These are phyloP conservation scores for Paecilomyces niveus DNA, from an alignment of 2,329 filamentous ascomycete species.

Conservation along the genomic window DNA sequence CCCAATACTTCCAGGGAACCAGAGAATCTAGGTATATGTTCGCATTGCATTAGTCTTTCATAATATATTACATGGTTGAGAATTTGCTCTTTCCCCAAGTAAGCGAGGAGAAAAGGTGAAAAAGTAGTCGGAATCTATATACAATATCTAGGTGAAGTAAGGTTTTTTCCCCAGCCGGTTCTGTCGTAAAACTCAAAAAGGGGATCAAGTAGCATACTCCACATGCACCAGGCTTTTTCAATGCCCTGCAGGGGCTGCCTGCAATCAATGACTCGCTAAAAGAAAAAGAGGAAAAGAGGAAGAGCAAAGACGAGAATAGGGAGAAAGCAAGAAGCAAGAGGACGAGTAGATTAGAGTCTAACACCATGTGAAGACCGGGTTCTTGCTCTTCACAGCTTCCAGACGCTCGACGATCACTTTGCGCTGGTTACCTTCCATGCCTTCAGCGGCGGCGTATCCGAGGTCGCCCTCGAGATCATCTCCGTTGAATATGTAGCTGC, in stretches of 20 bases:
- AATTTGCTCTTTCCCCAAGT: neutral
- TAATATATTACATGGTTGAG: slow-evolving; percentile 1
- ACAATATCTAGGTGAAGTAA: slow-evolving; percentile 12
- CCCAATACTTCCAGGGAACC: neutral
- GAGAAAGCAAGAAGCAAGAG: neutral
- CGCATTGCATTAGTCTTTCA: slow-evolving; percentile 1
- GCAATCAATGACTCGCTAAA: slow-evolving; percentile 20
- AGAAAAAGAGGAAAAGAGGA: slow-evolving; percentile 11
- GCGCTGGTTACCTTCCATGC: slow-evolving; percentile 81
- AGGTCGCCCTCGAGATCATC: slow-evolving; percentile 86
- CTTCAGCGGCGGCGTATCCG: slow-evolving; percentile 88
- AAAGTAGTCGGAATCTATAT: slow-evolving; percentile 27
- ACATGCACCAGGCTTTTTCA: slow-evolving; percentile 13
- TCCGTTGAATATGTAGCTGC: slow-evolving; percentile 49
- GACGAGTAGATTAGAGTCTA: slow-evolving; percentile 35
- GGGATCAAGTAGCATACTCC: slow-evolving; percentile 10
- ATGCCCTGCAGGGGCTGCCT: slow-evolving; percentile 11
- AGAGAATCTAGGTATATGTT: neutral
- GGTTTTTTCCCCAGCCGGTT: neutral
- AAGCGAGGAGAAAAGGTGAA: neutral
- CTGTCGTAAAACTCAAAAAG: neutral
- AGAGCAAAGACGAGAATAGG: slow-evolving; percentile 2
- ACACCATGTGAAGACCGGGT: slow-evolving; percentile 97
- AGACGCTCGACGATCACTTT: slow-evolving; percentile 96
- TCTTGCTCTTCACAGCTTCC: slow-evolving; percentile 90